Percentiles rank a stretch among this genome's conserved stretches.
Evolutionary conservation across 2,329 filamentous ascomycete species (phyloP).

Genomic region (Botrytis hyacinthi): DNA sequence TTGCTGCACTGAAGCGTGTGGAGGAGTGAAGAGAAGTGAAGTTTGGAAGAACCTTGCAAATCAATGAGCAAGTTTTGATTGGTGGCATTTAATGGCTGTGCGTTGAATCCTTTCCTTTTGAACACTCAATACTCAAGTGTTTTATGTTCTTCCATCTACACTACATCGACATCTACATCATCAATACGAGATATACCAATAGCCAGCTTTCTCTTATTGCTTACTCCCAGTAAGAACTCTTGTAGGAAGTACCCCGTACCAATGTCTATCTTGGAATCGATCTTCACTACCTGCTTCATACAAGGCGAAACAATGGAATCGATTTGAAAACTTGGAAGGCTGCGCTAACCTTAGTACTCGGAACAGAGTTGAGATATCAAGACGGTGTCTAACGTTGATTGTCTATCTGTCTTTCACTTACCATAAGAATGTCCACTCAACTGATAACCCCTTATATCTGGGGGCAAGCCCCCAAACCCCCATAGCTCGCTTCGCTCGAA

Average conservation of each 20-base stretch:
- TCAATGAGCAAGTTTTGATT: constrained; percentile 8
- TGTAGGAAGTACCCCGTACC: background rate
- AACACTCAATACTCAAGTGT: no score
- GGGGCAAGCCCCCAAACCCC: background rate
- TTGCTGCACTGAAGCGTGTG: background rate
- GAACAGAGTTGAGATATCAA: background rate
- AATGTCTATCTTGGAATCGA: background rate
- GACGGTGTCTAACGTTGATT: background rate
- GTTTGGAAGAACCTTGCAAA: background rate
- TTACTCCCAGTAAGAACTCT: no score
- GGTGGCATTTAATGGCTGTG: background rate
- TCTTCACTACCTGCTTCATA: background rate
- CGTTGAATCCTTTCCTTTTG: background rate
- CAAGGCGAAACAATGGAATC: background rate
- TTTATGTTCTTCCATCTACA: no score
- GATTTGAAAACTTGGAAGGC: background rate
- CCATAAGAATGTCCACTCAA: background rate
- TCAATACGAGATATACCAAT: background rate
- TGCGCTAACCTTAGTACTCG: background rate
- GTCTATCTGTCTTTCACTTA: background rate
- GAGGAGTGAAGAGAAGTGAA: background rate
- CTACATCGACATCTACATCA: background rate
- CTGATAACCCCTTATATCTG: no score
- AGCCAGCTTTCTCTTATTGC: no score
- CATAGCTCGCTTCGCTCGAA: background rate